Evolutionary conservation across 768 basidiomycete genomes (phyloP), one percentile per base, ranked within the genome.

Genomic region (Lenzites betulinus): DNA sequence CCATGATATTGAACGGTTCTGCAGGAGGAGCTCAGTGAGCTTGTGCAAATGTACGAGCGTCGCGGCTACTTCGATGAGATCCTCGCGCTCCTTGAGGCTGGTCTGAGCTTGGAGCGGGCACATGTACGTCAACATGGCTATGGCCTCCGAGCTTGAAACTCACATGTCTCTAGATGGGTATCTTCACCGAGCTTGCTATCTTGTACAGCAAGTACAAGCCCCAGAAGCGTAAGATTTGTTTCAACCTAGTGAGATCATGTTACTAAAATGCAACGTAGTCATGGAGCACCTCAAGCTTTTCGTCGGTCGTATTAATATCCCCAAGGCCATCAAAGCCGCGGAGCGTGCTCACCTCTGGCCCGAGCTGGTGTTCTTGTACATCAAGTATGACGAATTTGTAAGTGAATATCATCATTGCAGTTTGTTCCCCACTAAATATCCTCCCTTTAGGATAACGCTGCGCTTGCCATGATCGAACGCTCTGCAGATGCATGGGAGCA

Each of bases 211-310:
- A 97, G 77, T 98, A 97, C 76, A 84, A 86, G 72, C 95, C 95
- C 1, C 89, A 89, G 64, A 96, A 95, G 75, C 79, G 94, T 95
- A 70, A 75, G 90, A 79, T 1, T 16, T 4, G 5, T 22, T n/a
- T 5, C 2, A 0, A 51, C 9, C 18, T 18, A 7, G 30, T 20
- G 13, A 15, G 35, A 2, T 26, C 23, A 25, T 28, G 28, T 8
- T 11, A 11, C 23, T 52, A 30, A 51, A 49, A 59, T 58, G 50
- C 2, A 13, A 15, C 58, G 4, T 52, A 97, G 93, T 98, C 62
- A 97, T 99, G 95, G 97, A 99, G 69, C 97, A 98, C 76, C 82
- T 99, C 64, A 98, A 96, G 73, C 83, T 98, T 44, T 99, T 97
- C 68, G 92, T 93, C 33, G 86, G 92, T 38, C 90, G 95, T 54